Evolutionary conservation across 2,329 filamentous ascomycete genomes (phyloP), one percentile per base, ranked within the genome.

Genomic region (Allantophomopsis lycopodina): DNA sequence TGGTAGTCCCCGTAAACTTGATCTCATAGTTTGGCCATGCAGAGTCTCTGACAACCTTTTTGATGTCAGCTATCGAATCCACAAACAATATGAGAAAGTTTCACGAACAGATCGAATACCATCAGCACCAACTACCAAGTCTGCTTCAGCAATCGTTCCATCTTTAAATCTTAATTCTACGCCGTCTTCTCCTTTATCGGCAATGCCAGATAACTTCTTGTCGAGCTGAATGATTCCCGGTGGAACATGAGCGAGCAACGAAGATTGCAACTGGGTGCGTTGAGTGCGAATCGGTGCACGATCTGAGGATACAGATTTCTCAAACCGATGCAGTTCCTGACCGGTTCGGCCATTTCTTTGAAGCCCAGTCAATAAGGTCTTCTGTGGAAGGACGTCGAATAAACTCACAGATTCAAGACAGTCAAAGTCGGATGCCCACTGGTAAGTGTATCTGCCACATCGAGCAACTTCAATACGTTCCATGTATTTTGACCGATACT

Each of bases 101-200:
- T 30, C 17, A 43, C 54, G 30, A 46, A 67, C 62, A 4, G 66
- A 70, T 41, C 66, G 61, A 38, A 71, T 71, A 2, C 69, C 66
- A 47, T 73, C 66, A 4, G 65, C 69, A 0, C 68, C 69, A 2
- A 73, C 59, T 1, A 72, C 57, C 0, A 73, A 49, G 44, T 70
- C 67, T 28, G 45, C 50, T 17, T 38, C 37, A 2, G 60, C 60
- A 13, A 58, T 50, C 2, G 59, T 60, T 1, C 61, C 60, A 44
- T 73, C 68, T 11, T 62, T 56, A 41, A 76, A 73, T 0, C 41
- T 36, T 8, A 73, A 51, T 3, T 53, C 45, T 2, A 68, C 52
- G 4, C 62, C 65, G 0, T 49, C 51, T 12, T 42, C 46, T 0
- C 52, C 48, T 2, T 61, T 43, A 37, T 70, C 55, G 3, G 61